Evolutionary conservation across 305 asterid genomes (phyloP), one percentile per base, ranked within the genome.

Genomic region (Plantago coronopus): DNA sequence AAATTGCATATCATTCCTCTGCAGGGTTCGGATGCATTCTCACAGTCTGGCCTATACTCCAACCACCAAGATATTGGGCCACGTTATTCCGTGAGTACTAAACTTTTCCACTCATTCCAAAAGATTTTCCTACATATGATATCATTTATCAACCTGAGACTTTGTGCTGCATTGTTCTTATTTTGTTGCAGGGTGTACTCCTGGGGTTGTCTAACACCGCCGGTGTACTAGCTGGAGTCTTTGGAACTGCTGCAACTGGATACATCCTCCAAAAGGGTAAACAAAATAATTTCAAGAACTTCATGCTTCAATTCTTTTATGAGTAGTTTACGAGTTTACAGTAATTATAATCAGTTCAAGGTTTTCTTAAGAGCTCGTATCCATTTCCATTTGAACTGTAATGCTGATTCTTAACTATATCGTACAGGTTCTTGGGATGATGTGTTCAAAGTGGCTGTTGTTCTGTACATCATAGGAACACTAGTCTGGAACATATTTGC

Each of bases 41-140:
- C 97, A 22, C 99, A 93, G 76, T 93, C 99, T 45, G 99, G 99
- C 51, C 80, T 89, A 55, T 89, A 93, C 85, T 93, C 97, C 57
- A 89, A 93, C 70, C 99, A 93, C 82, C 99, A 93, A 80, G 99
- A 93, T 72, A 93, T 93, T 40, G 99, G 97, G 27, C 97, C 99
- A 20, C 99, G 99, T 61, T 93, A 93, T 40, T 63, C 99, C 53
- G 99, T 93, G 76, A 87, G 99, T 74, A 57, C 66, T 53, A 66
- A 4, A 46, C 54, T 61, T 67, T 55, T n/a, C 9, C 45, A 23
- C n/a, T 49, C 8, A 27, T 45, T 16, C 31, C 5, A 19, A 44
- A 2, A 48, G 14, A 38, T 47, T 46, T 58, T n/a, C 40, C 18
- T 6, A 45, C 22, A 34, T 40, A 37, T 21, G 17, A 54, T 72